Evolutionary conservation across 2,329 filamentous ascomycete species (phyloP).

Genomic region (Xylariaceae sp.): DNA sequence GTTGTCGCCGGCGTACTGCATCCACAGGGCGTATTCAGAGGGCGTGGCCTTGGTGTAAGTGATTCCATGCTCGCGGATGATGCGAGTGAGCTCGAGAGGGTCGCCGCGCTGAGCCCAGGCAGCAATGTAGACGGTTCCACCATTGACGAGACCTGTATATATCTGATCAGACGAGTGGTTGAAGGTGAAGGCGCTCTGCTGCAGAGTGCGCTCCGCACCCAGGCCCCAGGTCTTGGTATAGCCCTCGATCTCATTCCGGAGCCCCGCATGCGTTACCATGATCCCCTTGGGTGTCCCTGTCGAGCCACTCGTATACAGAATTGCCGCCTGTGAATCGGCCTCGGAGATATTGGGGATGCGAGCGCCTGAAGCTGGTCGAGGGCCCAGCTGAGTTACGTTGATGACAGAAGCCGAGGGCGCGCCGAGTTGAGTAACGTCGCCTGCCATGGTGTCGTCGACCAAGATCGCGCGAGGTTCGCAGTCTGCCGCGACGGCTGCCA

Average conservation of each 20-base stretch:
- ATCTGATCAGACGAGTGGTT: constrained; percentile 32
- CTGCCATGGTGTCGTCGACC: constrained; percentile 2
- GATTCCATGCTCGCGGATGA: constrained; percentile 26
- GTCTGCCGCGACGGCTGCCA: constrained; percentile 19
- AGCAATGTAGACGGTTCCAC: constrained; percentile 30
- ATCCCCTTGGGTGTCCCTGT: constrained; percentile 29
- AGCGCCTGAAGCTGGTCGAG: neutral
- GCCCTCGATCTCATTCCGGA: constrained; percentile 23
- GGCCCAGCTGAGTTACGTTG: constrained; percentile 1
- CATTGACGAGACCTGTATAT: constrained; percentile 26
- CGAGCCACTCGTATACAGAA: constrained; percentile 19
- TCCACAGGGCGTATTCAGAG: constrained; percentile 30
- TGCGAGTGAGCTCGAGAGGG: constrained; percentile 21
- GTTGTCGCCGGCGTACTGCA: constrained; percentile 14
- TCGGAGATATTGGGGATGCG: constrained; percentile 1
- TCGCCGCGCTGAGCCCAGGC: constrained; percentile 24
- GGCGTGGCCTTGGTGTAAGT: constrained; percentile 31
- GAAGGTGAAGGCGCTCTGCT: constrained; percentile 33
- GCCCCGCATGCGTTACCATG: constrained; percentile 14
- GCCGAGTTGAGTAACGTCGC: neutral
- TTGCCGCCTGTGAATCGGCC: constrained; percentile 1
- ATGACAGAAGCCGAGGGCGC: constrained; percentile 3
- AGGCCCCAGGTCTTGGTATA: constrained; percentile 10
- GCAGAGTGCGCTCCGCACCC: constrained; percentile 23
- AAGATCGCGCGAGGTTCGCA: constrained; percentile 26